These are phyloP conservation scores for Phytomonas sp. DNA, from an alignment of 208 protist species.

Conservation along the genomic window DNA sequence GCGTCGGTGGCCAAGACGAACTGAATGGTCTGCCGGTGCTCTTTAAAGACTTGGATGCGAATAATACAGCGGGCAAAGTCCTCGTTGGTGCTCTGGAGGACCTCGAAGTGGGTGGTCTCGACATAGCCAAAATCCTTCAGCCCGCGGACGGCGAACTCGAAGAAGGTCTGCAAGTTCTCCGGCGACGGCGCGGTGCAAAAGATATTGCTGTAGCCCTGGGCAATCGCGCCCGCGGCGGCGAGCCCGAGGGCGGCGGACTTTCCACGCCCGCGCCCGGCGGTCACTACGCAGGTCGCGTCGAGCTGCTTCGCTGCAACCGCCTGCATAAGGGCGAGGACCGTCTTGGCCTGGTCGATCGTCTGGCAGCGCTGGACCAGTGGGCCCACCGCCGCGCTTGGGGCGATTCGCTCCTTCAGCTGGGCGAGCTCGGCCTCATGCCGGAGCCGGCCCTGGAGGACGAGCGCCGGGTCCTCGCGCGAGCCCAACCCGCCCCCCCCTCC, in stretches of 20 bases:
- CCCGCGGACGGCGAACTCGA: conserved; percentile 97
- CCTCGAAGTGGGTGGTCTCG: conserved; percentile 97
- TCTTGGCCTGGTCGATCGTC: conserved; percentile 96
- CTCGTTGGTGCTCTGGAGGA: conserved; percentile 88
- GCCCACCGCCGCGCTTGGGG: conserved; percentile 77
- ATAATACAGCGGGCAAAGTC: conserved; percentile 96
- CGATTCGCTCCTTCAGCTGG: conserved; percentile 71
- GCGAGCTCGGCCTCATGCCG: conserved; percentile 79
- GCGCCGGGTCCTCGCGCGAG: conserved; percentile 46
- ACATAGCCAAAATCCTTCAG: conserved; percentile 94
- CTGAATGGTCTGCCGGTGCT: conserved; percentile 98
- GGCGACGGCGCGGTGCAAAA: conserved; percentile 98
- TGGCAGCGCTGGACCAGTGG: conserved; percentile 87
- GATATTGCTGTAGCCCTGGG: conserved; percentile 98
- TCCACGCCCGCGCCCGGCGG: conserved; percentile 95
- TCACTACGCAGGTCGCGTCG: conserved; percentile 94
- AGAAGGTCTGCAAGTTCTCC: conserved; percentile 98
- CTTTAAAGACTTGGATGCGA: conserved; percentile 95
- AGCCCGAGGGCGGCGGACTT: conserved; percentile 96
- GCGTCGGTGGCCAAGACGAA: conserved; percentile 93
- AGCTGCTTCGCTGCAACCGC: conserved; percentile 95
- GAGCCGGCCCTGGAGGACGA: conserved; percentile 63
- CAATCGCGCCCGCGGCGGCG: conserved; percentile 93
- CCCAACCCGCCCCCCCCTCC: not conserved
- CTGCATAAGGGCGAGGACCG: conserved; percentile 96